These are phyloP conservation scores for Lolium rigidum DNA, from an alignment of 176 grass and related monocot species.

Conservation along the genomic window DNA sequence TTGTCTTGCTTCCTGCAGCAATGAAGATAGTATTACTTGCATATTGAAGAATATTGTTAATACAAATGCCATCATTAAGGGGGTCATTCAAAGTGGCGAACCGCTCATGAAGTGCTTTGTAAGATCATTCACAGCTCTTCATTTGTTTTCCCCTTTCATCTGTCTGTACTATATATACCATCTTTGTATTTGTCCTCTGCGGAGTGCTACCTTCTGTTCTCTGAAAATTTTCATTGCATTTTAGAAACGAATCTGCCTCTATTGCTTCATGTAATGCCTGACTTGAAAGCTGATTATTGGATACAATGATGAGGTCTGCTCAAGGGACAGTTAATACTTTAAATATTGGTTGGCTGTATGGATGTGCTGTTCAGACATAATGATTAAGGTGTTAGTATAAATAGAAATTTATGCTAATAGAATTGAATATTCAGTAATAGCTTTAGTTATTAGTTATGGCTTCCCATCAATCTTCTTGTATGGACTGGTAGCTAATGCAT, in stretches of 20 bases:
- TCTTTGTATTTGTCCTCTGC: background rate
- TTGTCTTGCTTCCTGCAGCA: constrained; percentile 61
- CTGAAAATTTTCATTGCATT: background rate
- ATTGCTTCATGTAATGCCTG: constrained; percentile 12
- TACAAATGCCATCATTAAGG: constrained; percentile 84
- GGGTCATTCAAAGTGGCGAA: constrained; percentile 70
- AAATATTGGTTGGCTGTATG: constrained; percentile 25
- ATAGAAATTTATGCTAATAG: constrained; percentile 2
- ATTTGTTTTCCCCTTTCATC: constrained; percentile 25
- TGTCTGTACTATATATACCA: background rate
- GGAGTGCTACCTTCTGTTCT: background rate
- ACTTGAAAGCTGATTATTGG: constrained; percentile 1
- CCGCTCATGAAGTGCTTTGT: constrained; percentile 71
- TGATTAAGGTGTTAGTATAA: background rate
- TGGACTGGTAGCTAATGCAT: background rate
- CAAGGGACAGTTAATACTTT: background rate
- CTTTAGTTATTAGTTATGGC: background rate
- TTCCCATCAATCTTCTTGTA: constrained; percentile 11
- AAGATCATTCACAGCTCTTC: constrained; percentile 42
- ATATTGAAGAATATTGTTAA: constrained; percentile 82
- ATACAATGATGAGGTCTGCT: background rate
- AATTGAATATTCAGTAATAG: background rate
- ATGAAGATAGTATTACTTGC: constrained; percentile 86
- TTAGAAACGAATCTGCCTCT: background rate
- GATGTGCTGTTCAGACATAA: background rate